phyloP scores from a whole-genome alignment of 2,329 filamentous ascomycete species.

The Gremmenia infestans region DNA sequence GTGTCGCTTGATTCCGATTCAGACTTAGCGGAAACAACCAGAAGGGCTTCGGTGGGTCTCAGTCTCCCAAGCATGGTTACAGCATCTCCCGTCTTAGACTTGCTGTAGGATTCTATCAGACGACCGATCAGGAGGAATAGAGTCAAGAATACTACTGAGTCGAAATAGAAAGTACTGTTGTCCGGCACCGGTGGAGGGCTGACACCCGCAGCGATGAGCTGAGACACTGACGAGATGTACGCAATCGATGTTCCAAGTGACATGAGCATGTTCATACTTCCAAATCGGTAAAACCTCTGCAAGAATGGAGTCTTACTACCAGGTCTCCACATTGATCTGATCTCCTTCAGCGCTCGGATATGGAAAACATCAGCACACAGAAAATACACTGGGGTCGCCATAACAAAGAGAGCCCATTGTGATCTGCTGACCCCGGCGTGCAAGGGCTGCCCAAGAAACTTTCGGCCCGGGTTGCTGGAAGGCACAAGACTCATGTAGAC shows the following conservation, averaged over 20 bases:
- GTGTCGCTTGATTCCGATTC: constrained; percentile 5
- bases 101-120: constrained; percentile 85
- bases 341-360: constrained; percentile 69
- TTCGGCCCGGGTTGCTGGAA: constrained; percentile 49
- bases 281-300: constrained; percentile 82
- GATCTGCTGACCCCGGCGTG: constrained; percentile 68
- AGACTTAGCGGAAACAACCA: constrained; percentile 47
- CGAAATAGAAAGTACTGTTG: constrained; percentile 69
- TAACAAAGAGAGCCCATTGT: constrained; percentile 73
- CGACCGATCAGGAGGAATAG: constrained; percentile 74
- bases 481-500: constrained; percentile 84
- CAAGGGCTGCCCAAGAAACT: constrained; percentile 66
- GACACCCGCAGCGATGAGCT: constrained; percentile 63
- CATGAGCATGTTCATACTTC: constrained; percentile 94
- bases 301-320: constrained; percentile 68
- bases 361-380: constrained; percentile 86
- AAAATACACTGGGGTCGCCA: constrained; percentile 84
- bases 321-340: constrained; percentile 70
- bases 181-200: constrained; percentile 33
- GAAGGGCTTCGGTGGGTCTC: constrained; percentile 68
- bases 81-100: constrained; percentile 83
- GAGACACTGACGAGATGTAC: constrained; percentile 75
- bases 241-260: constrained; percentile 84
- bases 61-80: constrained; percentile 75
- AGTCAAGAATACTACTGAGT: constrained; percentile 87